phyloP scores from a whole-genome alignment of 495 filamentous ascomycete species.

The Aspergillus mulundensis region DNA sequence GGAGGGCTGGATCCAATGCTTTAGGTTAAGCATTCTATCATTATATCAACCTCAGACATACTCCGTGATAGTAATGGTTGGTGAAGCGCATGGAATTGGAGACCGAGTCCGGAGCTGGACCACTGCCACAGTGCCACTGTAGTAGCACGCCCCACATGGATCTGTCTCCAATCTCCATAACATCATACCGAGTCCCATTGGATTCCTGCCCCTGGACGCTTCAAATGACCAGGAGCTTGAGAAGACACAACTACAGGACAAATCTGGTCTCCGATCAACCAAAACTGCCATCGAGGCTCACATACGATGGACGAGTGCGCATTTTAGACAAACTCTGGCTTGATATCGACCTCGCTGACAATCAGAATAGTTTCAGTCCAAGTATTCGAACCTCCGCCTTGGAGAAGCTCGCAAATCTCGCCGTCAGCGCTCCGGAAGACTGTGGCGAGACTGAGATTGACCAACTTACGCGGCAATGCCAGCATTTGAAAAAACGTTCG shows the following conservation, averaged over 20 bases:
- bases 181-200: background rate
- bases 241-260: background rate
- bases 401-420: constrained; percentile 62
- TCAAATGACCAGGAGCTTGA: background rate
- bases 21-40: too few species aligned
- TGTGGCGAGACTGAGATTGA: constrained; percentile 62
- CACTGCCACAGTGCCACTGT: too few species aligned
- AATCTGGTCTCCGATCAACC: background rate
- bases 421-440: constrained; percentile 52
- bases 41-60: too few species aligned
- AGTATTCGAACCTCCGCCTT: constrained; percentile 61
- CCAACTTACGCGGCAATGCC: constrained; percentile 55
- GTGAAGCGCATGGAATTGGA: too few species aligned
- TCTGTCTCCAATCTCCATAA: background rate
- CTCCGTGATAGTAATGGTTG: too few species aligned
- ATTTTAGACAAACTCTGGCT: background rate
- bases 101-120: too few species aligned
- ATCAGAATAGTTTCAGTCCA: constrained; percentile 27
- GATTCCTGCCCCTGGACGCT: background rate
- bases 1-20: too few species aligned
- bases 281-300: background rate
- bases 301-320: constrained; percentile 21
- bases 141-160: constrained; percentile 4
- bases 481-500: constrained; percentile 20
- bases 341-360: constrained; percentile 8